Conservation (phyloP, 352 stramenopile genomes). For the Phytophthora pistaciae region DNA sequence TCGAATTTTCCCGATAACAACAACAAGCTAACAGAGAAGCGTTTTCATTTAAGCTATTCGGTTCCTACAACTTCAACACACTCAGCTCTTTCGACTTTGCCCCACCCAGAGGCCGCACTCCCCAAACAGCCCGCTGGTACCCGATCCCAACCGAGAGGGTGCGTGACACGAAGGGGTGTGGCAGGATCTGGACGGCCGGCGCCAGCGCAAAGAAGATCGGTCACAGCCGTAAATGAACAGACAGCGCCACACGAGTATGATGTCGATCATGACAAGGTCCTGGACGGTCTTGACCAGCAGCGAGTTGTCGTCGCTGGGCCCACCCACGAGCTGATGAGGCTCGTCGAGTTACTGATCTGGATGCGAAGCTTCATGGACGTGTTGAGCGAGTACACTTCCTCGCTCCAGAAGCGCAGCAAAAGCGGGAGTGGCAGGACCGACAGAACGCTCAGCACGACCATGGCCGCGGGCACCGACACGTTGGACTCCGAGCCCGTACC, state of each 20-base stretch:
- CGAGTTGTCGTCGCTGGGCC: slow-evolving; percentile 49
- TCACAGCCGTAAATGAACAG: slow-evolving; percentile 70
- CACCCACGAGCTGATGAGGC: slow-evolving; percentile 51
- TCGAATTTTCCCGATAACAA: too few species aligned
- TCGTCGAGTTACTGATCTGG: slow-evolving; percentile 56
- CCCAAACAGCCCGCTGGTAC: too few species aligned
- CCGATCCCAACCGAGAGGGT: too few species aligned
- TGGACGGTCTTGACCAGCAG: slow-evolving; percentile 54
- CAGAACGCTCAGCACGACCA: slow-evolving; percentile 64
- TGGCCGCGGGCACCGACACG: slow-evolving; percentile 48
- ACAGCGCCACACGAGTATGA: slow-evolving; percentile 60
- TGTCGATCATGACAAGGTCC: slow-evolving; percentile 65
- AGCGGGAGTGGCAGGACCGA: slow-evolving; percentile 59
- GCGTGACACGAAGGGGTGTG: slow-evolving; percentile 40
- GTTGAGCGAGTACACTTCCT: slow-evolving; percentile 71
- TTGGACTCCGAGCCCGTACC: slow-evolving; percentile 44
- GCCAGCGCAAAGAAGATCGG: slow-evolving; percentile 63
- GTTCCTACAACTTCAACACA: too few species aligned
- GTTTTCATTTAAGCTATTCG: too few species aligned
- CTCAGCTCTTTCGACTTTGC: too few species aligned
- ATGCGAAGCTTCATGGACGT: slow-evolving; percentile 68
- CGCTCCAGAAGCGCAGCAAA: slow-evolving; percentile 66
- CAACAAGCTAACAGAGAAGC: too few species aligned
- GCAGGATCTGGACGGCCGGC: slow-evolving; percentile 57
- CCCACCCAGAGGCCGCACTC: too few species aligned